Evolutionary conservation across 495 filamentous ascomycete species (phyloP), one percentile per base, ranked within the genome.

Genomic region (Xeromyces bisporus): DNA sequence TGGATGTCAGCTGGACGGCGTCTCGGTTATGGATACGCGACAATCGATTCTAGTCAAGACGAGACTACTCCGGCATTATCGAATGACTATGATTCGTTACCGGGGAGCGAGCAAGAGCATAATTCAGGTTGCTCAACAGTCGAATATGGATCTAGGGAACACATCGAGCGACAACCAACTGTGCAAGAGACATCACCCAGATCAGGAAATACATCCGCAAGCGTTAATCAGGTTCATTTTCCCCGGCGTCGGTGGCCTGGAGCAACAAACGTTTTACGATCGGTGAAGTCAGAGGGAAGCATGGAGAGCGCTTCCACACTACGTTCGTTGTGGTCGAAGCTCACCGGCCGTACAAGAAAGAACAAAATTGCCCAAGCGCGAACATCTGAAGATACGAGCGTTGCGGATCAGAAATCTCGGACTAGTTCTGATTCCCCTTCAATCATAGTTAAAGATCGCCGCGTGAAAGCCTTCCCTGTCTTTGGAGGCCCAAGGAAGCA

Each of bases 1-100:
- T 64, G 60, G 60, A 59, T 64, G 53, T 56, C 60, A 7, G 56
- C 44, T 7, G 60, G 60, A 6, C 48, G 49, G 28, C 55, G 60
- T 10, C 36, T 56, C 23, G 60, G 60, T 0, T 64, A 64, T 37
- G 60, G 60, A 2, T 64, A 62, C 31, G 48, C 39, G 10, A 25
- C 53, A 15, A 53, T 64, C 3, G 36, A 47, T 15, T 32, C 34
- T 15, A 32, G 39, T 11, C 47, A 52, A 5, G 34, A 36, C 1
- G 33, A 24, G 6, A 31, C 40, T n/a, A 31, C 40, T n/a, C 20
- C 29, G 2, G 9, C 16, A 28, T 30, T 27, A 6, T 20, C 12
- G 21, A 25, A 15, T 9, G 23, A 29, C 9, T 8, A 12, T 16
- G 12, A n/a, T 18, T 31, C 26, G 3, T 14, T 25, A 23, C 0